A percentile compares a stretch with the other conserved stretches of the same genome.
These are phyloP conservation scores for Lecanoromycetidae sp. DNA, from an alignment of 2,329 filamentous ascomycete genomes.

Conservation along the genomic window DNA sequence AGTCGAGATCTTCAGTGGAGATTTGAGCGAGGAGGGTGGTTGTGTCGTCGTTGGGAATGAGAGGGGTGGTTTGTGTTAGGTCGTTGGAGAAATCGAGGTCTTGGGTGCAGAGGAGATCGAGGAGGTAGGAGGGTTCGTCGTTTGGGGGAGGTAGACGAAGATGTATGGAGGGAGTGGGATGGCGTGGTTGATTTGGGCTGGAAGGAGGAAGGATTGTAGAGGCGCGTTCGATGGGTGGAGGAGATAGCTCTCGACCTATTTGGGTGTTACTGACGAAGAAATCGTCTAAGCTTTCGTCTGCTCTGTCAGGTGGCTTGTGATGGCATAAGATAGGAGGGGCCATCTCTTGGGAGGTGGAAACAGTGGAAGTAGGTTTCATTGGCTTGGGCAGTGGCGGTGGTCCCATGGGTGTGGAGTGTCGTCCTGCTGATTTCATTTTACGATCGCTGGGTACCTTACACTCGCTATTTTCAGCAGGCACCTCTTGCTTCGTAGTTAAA, in stretches of 20 bases:
- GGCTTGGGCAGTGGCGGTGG: not conserved
- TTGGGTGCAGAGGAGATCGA: constrained; percentile 11
- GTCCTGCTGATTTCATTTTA: no score
- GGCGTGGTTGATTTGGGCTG: not conserved
- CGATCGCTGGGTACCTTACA: no score
- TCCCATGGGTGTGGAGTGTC: no score
- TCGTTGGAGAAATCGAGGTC: constrained; percentile 12
- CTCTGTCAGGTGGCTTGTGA: not conserved
- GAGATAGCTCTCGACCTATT: constrained; percentile 14
- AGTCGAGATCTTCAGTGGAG: constrained; percentile 12
- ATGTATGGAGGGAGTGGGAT: not conserved
- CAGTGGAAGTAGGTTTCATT: not conserved
- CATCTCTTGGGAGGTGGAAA: not conserved
- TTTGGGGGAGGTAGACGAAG: no score
- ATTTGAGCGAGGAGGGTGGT: not conserved
- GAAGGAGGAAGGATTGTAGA: not conserved
- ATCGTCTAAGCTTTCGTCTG: constrained; percentile 1
- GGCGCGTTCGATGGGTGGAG: not conserved
- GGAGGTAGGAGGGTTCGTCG: constrained; percentile 4
- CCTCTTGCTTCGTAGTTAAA: no score
- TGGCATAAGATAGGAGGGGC: not conserved
- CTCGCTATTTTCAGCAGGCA: no score
- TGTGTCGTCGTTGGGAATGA: not conserved
- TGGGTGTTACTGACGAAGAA: constrained; percentile 17
- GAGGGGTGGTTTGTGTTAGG: not conserved